Evolutionary conservation across 352 stramenopile species (phyloP), one percentile per base, ranked within the genome.

Genomic region (Aphanomyces euteiches): DNA sequence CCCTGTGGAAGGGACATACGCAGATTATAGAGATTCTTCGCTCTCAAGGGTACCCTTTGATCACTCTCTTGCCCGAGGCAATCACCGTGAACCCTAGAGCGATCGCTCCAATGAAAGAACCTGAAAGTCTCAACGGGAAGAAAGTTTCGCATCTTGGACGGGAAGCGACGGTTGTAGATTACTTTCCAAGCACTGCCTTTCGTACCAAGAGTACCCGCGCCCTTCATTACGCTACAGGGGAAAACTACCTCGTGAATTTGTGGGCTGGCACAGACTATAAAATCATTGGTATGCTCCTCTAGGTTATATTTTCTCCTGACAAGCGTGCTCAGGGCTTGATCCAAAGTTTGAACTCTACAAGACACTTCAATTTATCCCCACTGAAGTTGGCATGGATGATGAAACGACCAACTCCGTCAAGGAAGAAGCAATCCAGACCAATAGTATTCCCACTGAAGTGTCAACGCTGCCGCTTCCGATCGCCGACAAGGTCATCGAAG

Each of bases 81-180:
- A 41, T 28, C 56, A 13, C 4, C 39, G 4, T 8, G n/a, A 7
- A 65, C 57, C 7, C 2, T 56, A 67, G 59, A 12, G 59, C 59
- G 7, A 86, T 92, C 40, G 83, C 85, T 15, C 85, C 85, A 1
- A 93, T 93, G 81, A 93, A 93, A 85, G 85, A 93, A 63, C 85
- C 85, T 34, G 85, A 93, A 66, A 88, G 78, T 57, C 74, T 93
- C 5, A 93, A 93, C 47, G 85, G 85, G 34, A 83, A 87, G 61
- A 76, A 87, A 17, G 90, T 93, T 38, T 73, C 78, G 28, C 84
- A 90, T 72, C 69, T 90, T 12, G 85, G 84, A 3, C 81, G 84
- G 38, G 83, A 81, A 67, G 85, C 84, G 38, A 91, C 84, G 5
- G 83, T 93, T 72, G 85, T 93, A 67, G 86, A 90, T 73, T 93